Percentiles rank a stretch among this genome's conserved stretches.
Evolutionary conservation across 768 basidiomycete genomes (phyloP).

Genomic region (Mycena vulgaris): DNA sequence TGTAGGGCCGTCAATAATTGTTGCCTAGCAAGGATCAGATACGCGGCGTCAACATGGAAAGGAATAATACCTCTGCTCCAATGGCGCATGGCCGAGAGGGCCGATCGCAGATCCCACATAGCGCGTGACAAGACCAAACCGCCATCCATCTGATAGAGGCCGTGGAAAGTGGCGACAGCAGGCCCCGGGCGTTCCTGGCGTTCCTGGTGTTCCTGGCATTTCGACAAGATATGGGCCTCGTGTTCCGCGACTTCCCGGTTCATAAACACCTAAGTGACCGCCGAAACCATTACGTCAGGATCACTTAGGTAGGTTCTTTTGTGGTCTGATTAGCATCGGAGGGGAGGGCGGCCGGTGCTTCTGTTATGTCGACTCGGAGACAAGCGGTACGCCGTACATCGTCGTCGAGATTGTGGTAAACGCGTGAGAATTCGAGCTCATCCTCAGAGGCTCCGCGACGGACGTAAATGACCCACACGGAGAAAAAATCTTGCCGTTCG

Average conservation of each 20-base stretch:
- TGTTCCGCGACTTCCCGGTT: background rate
- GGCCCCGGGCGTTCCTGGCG: no score
- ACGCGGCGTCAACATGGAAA: background rate
- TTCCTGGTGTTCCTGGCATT: background rate
- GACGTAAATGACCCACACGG: no score
- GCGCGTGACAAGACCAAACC: background rate
- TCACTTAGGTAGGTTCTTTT: no score
- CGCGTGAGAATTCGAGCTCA: background rate
- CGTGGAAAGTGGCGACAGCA: background rate
- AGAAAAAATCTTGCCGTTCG: no score
- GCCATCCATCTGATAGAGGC: conserved; percentile 5
- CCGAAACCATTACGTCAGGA: no score
- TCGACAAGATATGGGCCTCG: background rate
- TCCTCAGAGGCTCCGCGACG: no score
- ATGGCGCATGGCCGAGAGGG: background rate
- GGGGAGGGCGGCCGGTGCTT: no score
- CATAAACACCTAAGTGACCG: background rate
- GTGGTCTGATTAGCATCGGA: no score
- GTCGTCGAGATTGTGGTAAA: conserved; percentile 1
- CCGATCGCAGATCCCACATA: background rate
- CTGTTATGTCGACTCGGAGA: conserved; percentile 4
- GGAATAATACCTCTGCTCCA: background rate
- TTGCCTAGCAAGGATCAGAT: background rate
- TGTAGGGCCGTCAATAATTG: background rate
- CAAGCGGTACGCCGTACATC: conserved; percentile 4